These are phyloP conservation scores for Aegilops tauschii DNA, from an alignment of 176 grass and related monocot species.

Conservation along the genomic window DNA sequence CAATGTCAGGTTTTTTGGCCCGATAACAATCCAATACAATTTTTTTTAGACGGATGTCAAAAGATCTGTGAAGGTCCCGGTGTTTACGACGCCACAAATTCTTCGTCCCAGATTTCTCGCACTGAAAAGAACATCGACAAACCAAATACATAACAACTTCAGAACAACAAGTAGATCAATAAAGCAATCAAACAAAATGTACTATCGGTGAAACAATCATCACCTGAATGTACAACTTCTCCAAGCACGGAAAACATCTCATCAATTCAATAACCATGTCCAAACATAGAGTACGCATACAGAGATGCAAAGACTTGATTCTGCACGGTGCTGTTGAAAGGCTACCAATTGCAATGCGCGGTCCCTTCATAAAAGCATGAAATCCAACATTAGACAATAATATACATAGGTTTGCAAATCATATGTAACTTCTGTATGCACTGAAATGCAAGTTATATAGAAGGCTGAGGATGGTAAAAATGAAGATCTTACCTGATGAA, in stretches of 20 bases:
- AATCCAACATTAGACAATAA: neutral
- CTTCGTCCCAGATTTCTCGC: neutral
- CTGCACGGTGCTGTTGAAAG: neutral
- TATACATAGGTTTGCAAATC: neutral
- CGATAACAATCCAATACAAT: neutral
- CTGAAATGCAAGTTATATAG: neutral
- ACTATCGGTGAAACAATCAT: neutral
- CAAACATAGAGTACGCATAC: neutral
- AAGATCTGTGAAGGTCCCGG: neutral
- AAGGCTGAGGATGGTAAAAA: neutral
- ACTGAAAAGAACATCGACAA: neutral
- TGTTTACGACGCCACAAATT: neutral
- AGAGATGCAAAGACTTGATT: neutral
- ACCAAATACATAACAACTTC: neutral
- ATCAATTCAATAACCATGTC: neutral
- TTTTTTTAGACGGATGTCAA: neutral
- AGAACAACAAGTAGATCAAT: neutral
- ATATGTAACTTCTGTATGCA: neutral
- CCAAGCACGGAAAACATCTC: neutral
- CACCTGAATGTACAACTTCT: constrained; percentile 1
- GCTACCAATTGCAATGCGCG: too few species aligned
- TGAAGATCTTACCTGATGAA: neutral
- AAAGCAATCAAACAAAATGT: neutral
- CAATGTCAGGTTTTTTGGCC: neutral
- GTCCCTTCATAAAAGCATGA: neutral